Conservation (phyloP, 345 rosid species). For the Citrus glauca region DNA sequence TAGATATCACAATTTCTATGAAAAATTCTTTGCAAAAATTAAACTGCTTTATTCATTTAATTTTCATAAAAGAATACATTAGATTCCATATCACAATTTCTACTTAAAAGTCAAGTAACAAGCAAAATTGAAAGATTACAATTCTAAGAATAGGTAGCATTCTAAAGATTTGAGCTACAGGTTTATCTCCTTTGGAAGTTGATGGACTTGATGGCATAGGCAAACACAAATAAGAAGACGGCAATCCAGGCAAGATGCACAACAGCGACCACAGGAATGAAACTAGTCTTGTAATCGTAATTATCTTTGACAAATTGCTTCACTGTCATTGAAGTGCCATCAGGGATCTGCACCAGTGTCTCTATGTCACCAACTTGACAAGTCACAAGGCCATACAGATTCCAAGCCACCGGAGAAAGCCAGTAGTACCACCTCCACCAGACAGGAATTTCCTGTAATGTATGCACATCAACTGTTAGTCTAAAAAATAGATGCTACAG, state of each 20-base stretch:
- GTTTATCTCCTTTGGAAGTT: conserved; percentile 59
- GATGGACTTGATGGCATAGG: conserved; percentile 52
- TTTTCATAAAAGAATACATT: no score
- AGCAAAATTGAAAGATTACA: no score
- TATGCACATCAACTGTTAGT: neutral
- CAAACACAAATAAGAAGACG: conserved; percentile 45
- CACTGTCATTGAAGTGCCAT: conserved; percentile 18
- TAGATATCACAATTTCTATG: no score
- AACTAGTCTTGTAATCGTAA: conserved; percentile 48
- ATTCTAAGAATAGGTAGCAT: no score
- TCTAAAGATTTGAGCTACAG: no score
- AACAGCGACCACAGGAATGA: conserved; percentile 59
- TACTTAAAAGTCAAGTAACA: no score
- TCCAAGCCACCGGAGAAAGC: conserved; percentile 78
- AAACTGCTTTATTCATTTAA: no score
- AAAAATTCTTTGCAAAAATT: no score
- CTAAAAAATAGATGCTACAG: neutral
- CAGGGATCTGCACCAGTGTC: conserved; percentile 32
- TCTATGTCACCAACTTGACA: conserved; percentile 67
- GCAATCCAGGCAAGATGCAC: conserved; percentile 47
- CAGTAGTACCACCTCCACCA: conserved; percentile 99
- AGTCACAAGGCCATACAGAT: conserved; percentile 67
- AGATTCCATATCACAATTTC: no score
- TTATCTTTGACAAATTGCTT: conserved; percentile 40
- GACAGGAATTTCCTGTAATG: conserved; percentile 60